Evolutionary conservation across 2,329 filamentous ascomycete species (phyloP).

Genomic region (Pseudocercospora fijiensis): DNA sequence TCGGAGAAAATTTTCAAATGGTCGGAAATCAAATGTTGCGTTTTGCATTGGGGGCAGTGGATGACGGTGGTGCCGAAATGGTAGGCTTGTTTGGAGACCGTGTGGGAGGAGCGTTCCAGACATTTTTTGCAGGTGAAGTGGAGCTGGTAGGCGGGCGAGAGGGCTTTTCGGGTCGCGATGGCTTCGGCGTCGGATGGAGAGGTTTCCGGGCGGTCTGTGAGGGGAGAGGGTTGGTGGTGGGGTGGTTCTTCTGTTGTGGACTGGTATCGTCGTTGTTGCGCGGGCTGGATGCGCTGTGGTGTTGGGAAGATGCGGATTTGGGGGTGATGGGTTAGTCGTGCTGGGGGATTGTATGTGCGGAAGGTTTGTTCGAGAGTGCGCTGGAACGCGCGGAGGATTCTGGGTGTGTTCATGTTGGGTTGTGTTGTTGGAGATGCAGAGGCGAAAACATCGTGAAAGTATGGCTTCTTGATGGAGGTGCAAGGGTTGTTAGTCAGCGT

Average conservation of each 20-base stretch:
- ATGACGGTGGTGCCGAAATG: constrained; percentile 87
- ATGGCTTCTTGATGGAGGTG: neutral
- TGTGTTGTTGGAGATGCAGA: neutral
- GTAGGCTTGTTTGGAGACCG: constrained; percentile 90
- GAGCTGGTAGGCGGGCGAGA: constrained; percentile 73
- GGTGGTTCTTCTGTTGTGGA: constrained; percentile 16
- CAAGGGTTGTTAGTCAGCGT: constrained; percentile 3
- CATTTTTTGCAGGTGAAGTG: constrained; percentile 88
- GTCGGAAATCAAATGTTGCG: constrained; percentile 88
- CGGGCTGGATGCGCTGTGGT: constrained; percentile 13
- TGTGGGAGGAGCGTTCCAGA: constrained; percentile 74
- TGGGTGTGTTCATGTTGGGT: constrained; percentile 14
- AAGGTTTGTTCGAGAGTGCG: constrained; percentile 36
- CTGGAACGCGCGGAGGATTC: constrained; percentile 39
- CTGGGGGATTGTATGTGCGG: constrained; percentile 32
- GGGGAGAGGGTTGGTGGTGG: constrained; percentile 31
- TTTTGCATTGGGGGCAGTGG: constrained; percentile 80
- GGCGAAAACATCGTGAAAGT: neutral
- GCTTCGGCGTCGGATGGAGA: constrained; percentile 29
- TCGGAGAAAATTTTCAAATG: constrained; percentile 81
- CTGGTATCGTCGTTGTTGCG: constrained; percentile 9
- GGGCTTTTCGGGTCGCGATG: constrained; percentile 44
- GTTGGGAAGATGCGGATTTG: constrained; percentile 21
- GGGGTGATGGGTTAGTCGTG: constrained; percentile 11
- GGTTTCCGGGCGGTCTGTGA: constrained; percentile 35